phyloP scores from a whole-genome alignment of 2,329 filamentous ascomycete genomes.

The Pseudogymnoascus sp. region DNA sequence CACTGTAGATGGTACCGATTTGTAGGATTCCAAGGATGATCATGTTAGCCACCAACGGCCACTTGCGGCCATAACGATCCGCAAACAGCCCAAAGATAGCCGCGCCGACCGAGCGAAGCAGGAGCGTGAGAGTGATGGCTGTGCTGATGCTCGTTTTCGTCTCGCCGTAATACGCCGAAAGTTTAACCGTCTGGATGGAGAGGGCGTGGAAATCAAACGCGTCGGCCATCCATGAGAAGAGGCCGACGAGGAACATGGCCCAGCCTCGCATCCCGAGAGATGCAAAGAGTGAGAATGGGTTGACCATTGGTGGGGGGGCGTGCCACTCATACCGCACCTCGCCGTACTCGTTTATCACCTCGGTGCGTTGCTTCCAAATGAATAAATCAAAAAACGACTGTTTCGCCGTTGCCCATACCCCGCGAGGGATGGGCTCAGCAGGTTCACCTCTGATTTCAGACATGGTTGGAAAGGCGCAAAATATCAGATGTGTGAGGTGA shows the following conservation, averaged over 20 bases:
- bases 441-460: slow-evolving; percentile 23
- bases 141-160: slow-evolving; percentile 8
- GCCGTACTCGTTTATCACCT: slow-evolving; percentile 54
- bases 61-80: slow-evolving; percentile 72
- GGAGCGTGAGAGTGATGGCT: slow-evolving; percentile 38
- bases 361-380: slow-evolving; percentile 64
- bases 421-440: slow-evolving; percentile 60
- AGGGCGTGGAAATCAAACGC: slow-evolving; percentile 78
- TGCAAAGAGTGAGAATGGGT: slow-evolving; percentile 60
- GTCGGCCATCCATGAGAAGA: slow-evolving; percentile 70
- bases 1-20: slow-evolving; percentile 67
- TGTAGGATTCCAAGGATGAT: slow-evolving; percentile 58
- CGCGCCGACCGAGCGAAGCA: slow-evolving; percentile 67
- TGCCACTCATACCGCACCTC: slow-evolving; percentile 62
- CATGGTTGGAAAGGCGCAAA: background rate
- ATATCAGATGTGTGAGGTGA: background rate
- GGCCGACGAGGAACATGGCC: slow-evolving; percentile 65
- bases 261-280: slow-evolving; percentile 57
- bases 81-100: slow-evolving; percentile 67
- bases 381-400: slow-evolving; percentile 59
- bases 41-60: slow-evolving; percentile 78
- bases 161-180: slow-evolving; percentile 41
- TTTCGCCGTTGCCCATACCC: slow-evolving; percentile 54
- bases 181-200: slow-evolving; percentile 67
- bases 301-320: slow-evolving; percentile 53